phyloP scores from a whole-genome alignment of 1,284 basidiomycete genomes.

The Fistulinella staudtii region DNA sequence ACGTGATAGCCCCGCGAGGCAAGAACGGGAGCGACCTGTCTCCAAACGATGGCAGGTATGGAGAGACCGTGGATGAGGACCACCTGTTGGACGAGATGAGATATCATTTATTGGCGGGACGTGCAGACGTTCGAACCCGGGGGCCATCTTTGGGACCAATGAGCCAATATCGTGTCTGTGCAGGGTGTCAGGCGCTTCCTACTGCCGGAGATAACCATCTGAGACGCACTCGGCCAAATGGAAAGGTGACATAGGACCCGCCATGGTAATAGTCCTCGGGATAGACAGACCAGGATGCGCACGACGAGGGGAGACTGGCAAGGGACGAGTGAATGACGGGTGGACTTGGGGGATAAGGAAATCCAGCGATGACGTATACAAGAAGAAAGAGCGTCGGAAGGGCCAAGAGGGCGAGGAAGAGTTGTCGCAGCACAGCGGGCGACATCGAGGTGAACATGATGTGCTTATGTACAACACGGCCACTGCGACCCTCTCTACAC shows the following conservation, averaged over 20 bases:
- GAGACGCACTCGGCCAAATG: constrained; percentile 50
- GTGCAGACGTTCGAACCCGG: constrained; percentile 43
- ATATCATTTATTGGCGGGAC: background rate
- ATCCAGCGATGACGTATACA: constrained; percentile 57
- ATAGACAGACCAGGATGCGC: constrained; percentile 63
- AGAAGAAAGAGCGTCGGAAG: constrained; percentile 56
- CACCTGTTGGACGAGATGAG: constrained; percentile 41
- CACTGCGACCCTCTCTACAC: background rate
- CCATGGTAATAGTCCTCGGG: constrained; percentile 63
- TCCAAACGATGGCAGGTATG: constrained; percentile 71
- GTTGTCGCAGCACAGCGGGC: constrained; percentile 10
- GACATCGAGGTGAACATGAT: constrained; percentile 11
- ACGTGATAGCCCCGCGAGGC: constrained; percentile 65
- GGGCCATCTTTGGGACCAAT: constrained; percentile 64
- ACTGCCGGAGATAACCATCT: background rate
- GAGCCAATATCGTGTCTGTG: constrained; percentile 72
- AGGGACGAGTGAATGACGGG: constrained; percentile 54
- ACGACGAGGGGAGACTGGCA: constrained; percentile 48
- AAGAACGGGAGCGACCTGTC: constrained; percentile 61
- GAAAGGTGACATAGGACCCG: constrained; percentile 61
- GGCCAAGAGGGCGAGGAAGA: constrained; percentile 53
- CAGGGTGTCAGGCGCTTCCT: constrained; percentile 21
- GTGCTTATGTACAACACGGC: constrained; percentile 10
- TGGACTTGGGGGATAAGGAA: constrained; percentile 53
- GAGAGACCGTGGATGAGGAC: constrained; percentile 77